phyloP scores from a whole-genome alignment of 257 asterid species.

The Solanum sejunctum region DNA sequence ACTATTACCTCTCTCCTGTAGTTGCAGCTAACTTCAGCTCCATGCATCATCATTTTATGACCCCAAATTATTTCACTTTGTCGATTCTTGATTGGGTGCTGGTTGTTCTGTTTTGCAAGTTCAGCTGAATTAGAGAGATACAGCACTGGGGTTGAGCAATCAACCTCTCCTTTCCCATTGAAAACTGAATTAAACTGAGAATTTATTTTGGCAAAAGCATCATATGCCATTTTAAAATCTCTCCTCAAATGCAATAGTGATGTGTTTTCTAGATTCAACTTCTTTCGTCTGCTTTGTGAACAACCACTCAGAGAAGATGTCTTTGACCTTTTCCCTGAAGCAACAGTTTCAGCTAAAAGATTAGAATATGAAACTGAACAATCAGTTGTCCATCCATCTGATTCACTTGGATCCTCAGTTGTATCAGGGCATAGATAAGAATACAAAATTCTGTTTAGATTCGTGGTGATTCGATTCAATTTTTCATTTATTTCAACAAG shows the following conservation, averaged over 20 bases:
- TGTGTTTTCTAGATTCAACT: not conserved
- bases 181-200: constrained; percentile 18
- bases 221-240: constrained; percentile 21
- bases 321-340: constrained; percentile 5
- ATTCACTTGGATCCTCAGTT: constrained; percentile 6
- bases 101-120: constrained; percentile 3
- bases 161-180: constrained; percentile 1
- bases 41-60: constrained; percentile 1
- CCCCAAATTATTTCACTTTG: not conserved
- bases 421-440: not conserved
- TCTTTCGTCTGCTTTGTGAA: not conserved
- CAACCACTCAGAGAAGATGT: constrained; percentile 1
- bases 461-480: constrained; percentile 16
- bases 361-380: constrained; percentile 22
- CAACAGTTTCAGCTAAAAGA: constrained; percentile 21
- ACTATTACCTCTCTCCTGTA: constrained; percentile 24
- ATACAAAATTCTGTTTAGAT: constrained; percentile 13
- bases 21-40: constrained; percentile 14
- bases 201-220: constrained; percentile 21
- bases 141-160: constrained; percentile 4
- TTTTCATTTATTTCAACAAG: constrained; percentile 23
- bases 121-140: constrained; percentile 4
- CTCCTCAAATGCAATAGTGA: constrained; percentile 12
- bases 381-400: constrained; percentile 20
- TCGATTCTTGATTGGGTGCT: constrained; percentile 3